These are phyloP conservation scores for Hypoxylon rubiginosum DNA, from an alignment of 2,329 filamentous ascomycete species.

Conservation along the genomic window DNA sequence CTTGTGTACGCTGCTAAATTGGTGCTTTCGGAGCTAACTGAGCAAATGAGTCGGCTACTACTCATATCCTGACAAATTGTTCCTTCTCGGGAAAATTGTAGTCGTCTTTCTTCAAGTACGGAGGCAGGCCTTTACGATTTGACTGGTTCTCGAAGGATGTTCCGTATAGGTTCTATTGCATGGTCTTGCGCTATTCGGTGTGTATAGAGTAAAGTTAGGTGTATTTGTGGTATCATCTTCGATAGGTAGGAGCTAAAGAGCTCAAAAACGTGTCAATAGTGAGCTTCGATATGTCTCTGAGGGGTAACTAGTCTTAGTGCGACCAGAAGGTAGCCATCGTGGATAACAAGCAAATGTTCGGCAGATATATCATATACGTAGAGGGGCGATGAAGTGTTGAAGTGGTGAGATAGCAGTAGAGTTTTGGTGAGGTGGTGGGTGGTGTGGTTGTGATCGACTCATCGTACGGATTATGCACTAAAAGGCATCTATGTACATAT, in stretches of 20 bases:
- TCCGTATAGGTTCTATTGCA: constrained; percentile 48
- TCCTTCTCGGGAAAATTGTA: not conserved
- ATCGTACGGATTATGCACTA: constrained; percentile 13
- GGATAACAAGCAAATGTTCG: constrained; percentile 6
- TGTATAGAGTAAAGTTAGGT: constrained; percentile 42
- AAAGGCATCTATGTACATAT: not conserved
- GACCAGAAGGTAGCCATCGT: constrained; percentile 26
- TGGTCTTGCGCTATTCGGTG: constrained; percentile 46
- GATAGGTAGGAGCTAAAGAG: constrained; percentile 44
- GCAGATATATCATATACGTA: constrained; percentile 3
- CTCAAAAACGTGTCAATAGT: constrained; percentile 28
- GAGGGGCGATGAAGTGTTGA: not conserved
- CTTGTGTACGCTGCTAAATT: constrained; percentile 6
- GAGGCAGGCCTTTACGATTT: constrained; percentile 32
- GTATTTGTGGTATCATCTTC: constrained; percentile 60
- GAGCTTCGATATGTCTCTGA: not conserved
- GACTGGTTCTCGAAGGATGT: constrained; percentile 3
- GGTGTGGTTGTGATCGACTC: constrained; percentile 24
- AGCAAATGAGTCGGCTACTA: constrained; percentile 25
- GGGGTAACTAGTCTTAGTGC: constrained; percentile 9
- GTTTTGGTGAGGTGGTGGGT: not conserved
- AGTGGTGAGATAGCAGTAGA: not conserved
- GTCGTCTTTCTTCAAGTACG: not conserved
- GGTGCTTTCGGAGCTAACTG: not conserved
- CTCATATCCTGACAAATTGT: constrained; percentile 8